Percentiles rank a stretch among this genome's conserved stretches.
phyloP scores from a whole-genome alignment of 176 grass and related monocot genomes.

The Puccinellia tenuiflora region DNA sequence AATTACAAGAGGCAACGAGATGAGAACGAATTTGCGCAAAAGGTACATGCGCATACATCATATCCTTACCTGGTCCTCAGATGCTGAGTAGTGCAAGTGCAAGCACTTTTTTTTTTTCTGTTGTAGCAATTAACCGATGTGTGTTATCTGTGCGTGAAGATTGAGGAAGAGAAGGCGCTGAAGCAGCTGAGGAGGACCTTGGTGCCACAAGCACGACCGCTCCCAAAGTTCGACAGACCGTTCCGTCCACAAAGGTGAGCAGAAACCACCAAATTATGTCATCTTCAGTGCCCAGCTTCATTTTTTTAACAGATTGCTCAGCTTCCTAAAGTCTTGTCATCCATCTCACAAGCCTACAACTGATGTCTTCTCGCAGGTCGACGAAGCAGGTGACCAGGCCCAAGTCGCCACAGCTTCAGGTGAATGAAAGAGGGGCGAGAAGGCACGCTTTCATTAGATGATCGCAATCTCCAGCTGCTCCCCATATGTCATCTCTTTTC shows the following conservation, averaged over 20 bases:
- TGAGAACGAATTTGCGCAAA: constrained; percentile 70
- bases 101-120: not conserved
- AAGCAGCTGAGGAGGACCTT: constrained; percentile 85
- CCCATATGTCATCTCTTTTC: not conserved
- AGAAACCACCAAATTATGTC: not conserved
- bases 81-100: not conserved
- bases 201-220: constrained; percentile 78
- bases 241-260: constrained; percentile 77
- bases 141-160: constrained; percentile 39
- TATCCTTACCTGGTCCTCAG: not conserved
- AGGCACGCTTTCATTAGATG: constrained; percentile 69
- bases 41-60: constrained; percentile 29
- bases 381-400: constrained; percentile 62
- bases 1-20: constrained; percentile 83
- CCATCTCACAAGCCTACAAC: not conserved
- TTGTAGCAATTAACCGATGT: not conserved
- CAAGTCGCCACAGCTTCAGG: constrained; percentile 63
- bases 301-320: too few species aligned
- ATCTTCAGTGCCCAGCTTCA: not conserved
- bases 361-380: constrained; percentile 35
- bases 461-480: constrained; percentile 14
- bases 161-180: constrained; percentile 93
- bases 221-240: constrained; percentile 83
- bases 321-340: not conserved
- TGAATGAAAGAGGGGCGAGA: constrained; percentile 51